Base-by-base conservation (phyloP, 805 yeast species). In the Metschnikowia picachoensis region DNA sequence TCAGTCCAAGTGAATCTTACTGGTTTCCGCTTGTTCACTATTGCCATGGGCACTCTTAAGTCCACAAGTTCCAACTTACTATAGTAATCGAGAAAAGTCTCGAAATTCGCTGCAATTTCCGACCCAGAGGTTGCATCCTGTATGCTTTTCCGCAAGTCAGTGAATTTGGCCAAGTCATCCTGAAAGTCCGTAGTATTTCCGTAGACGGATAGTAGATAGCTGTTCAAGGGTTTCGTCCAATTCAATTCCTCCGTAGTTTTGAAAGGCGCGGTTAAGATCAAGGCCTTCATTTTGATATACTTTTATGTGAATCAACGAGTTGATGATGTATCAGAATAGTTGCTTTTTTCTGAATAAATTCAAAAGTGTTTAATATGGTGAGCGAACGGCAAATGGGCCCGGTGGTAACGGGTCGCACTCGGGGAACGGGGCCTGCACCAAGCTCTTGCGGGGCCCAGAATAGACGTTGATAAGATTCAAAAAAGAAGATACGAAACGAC, bases 41-140 rank as follows among this genome's bases (percentile, higher is more conserved):
- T 68, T 43, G 72, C 73, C 47, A 82, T 74, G 1, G 97, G 94
- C 16, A 92, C 64, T 43, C 97, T 72, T 53, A 88, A 66, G 50
- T 86, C 90, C 39, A 94, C 66, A 11, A 88, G 77, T 59, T 91
- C 96, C 50, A 94, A 63, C 60, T 85, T 94, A 13, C 87, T 87
- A 59, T 82, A 89, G 64, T 92, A 92, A 44, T 77, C 76, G 60
- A 79, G 82, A 52, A 82, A 74, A 15, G 82, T 55, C 50, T 77
- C 80, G 33, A 81, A 66, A 1, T 83, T 80, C 0, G 70, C 67
- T 6, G 41, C 45, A 46, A 72, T 77, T 20, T 67, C 67, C 37
- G 64, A 62, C 61, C 66, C 65, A 11, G 85, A 85, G 27, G 77
- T 64, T 15, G 80, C 68, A 52, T 81, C 87, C 43, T 72, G 75